Evolutionary conservation across 2,329 filamentous ascomycete species (phyloP), one percentile per base, ranked within the genome.

Genomic region (Microascus cirrosus): DNA sequence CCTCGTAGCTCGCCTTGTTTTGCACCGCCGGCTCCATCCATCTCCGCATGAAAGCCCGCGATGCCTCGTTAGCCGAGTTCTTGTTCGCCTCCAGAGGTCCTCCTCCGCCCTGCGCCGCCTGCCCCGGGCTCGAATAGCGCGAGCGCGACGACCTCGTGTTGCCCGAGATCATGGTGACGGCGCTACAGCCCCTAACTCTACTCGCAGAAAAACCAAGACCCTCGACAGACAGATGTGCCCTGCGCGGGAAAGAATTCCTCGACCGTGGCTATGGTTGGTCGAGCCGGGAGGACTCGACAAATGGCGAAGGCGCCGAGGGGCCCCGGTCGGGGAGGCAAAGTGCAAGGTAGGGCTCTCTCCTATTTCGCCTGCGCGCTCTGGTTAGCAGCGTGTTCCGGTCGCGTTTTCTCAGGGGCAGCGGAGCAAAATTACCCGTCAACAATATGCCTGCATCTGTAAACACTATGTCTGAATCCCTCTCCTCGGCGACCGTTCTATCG

Each of bases 1-100:
- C 90, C 74, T 89, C 84, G 68, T 86, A 95, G 68, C 87, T 93
- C 12, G 91, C 68, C 70, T 79, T 82, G 70, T 73, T 77, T 70
- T 82, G 79, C 45, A 83, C 72, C 8, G 78, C 73, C 12, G 81
- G 81, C 67, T 84, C 81, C 62, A 84, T 69, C 81, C 81, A 84
- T 60, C 73, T 73, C 62, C 78, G 73, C 77, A 84, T 77, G 60
- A 82, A 76, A 18, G 70, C 69, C 63, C 74, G 73, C 60, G 77
- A 74, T 20, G 69, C 71, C 57, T 73, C 71, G 57, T 64, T 70
- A 6, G 63, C 65, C 13, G 68, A 62, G 59, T 61, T 66, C 65
- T 69, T 71, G 63, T 71, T 62, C 63, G 70, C 63, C 68, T 77
- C 69, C 65, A 71, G 63, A 55, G 70, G 59, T 58, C 53, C 50